phyloP scores from a whole-genome alignment of 2,329 filamentous ascomycete species.

The Chaetomium olivaceum region DNA sequence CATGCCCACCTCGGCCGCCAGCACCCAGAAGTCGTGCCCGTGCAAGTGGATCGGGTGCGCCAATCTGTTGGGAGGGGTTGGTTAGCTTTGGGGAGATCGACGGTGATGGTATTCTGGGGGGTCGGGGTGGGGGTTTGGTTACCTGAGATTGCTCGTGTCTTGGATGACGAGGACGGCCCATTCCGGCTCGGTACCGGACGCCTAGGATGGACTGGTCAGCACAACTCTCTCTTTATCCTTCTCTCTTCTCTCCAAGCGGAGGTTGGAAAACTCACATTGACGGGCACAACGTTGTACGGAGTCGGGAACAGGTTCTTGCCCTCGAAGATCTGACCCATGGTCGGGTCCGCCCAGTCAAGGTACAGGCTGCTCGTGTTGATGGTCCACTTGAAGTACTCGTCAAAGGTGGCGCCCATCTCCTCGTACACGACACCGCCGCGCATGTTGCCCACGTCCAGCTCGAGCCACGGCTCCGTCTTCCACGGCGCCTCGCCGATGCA shows the following conservation, averaged over 20 bases:
- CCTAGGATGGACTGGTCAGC: conserved; percentile 6
- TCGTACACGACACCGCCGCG: conserved; percentile 39
- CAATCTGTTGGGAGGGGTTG: not conserved
- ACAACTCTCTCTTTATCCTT: not conserved
- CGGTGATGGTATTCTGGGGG: not conserved
- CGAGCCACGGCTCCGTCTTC: conserved; percentile 40
- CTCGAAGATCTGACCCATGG: conserved; percentile 39
- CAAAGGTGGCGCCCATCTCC: conserved; percentile 33
- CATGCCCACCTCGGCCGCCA: conserved; percentile 37
- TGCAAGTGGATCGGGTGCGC: conserved; percentile 47
- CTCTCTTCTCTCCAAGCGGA: not conserved
- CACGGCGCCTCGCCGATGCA: conserved; percentile 42
- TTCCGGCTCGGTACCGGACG: conserved; percentile 29
- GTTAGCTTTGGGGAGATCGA: not conserved
- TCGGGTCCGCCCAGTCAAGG: conserved; percentile 51
- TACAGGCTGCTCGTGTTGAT: conserved; percentile 50
- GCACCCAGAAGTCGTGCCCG: conserved; percentile 46
- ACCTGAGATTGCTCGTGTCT: conserved; percentile 20
- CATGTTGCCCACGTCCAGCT: conserved; percentile 38
- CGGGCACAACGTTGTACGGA: conserved; percentile 36
- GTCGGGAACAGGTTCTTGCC: conserved; percentile 32
- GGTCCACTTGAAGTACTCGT: conserved; percentile 49
- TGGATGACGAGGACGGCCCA: conserved; percentile 39
- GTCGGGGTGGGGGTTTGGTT: not conserved
- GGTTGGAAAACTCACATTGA: conserved; percentile 22